Base-by-base conservation (phyloP, 2,329 filamentous ascomycete genomes). In the Nakataea oryzae region DNA sequence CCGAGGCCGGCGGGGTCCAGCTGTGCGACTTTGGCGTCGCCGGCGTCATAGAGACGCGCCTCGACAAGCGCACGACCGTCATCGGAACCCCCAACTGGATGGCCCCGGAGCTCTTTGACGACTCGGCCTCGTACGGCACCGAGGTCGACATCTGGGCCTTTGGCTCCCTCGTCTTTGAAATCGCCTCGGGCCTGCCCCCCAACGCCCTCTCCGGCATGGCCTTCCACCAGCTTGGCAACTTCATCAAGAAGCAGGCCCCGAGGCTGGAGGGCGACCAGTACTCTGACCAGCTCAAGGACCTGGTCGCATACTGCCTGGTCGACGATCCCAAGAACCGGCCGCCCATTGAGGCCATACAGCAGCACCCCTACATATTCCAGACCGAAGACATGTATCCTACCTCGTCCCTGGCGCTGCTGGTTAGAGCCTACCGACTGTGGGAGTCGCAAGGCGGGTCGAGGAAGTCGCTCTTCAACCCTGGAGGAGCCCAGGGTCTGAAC, bases 1-100 rank as follows among this genome's bases (percentile, higher is more conserved):
- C 87, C 7, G 90, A 93, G 73, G 81, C 85, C 47, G 90, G 90
- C 29, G 78, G 84, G 30, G 88, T 95, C 9, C 90, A 95, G 72
- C 81, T 95, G 41, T 92, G 90, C 70, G 90, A 95, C 71, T 95
- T 95, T 72, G 90, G 91, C 66, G 89, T 95, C 58, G 89, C 90
- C 32, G 89, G 88, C 57, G 84, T 91, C 58, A 83, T 93, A 62
- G 89, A 93, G 70, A 87, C 81, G 55, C 87, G 89, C 66, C 81
- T 86, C 62, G 86, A 89, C 68, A 95, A 95, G 74, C 80, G 90
- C 61, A 87, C 87, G 4, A 93, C 90, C 0, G 87, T 93, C 59
- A 89, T 93, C 62, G 90, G 90, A 27, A 95, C 91, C 0, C 87
- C 88, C 3, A 86, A 93, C 73, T 95, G 90, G 88, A 93, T 95